These are phyloP conservation scores for Penicillium sp. DNA, from an alignment of 2,329 filamentous ascomycete species.

Conservation along the genomic window DNA sequence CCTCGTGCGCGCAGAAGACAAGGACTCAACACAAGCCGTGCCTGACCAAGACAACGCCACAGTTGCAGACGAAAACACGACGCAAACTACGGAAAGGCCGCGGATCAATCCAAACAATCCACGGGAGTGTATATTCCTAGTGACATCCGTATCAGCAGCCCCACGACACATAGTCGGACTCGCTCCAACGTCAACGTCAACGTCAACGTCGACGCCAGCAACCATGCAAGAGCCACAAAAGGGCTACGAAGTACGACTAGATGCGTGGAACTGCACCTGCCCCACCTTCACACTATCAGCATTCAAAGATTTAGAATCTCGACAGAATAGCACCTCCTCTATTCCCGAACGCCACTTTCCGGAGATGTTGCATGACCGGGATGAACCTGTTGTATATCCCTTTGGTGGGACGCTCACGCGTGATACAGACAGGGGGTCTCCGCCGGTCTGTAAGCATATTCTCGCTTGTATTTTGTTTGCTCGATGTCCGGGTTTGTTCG, in stretches of 20 bases:
- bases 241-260: conserved; percentile 72
- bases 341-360: neutral
- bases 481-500: conserved; percentile 64
- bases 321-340: conserved; percentile 19
- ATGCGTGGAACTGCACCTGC: conserved; percentile 88
- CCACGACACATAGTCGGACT: conserved; percentile 22
- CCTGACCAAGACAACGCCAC: conserved; percentile 5
- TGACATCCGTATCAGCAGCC: conserved; percentile 61
- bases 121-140: conserved; percentile 58
- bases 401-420: conserved; percentile 44
- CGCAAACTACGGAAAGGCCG: neutral
- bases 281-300: conserved; percentile 78
- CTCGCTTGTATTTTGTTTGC: conserved; percentile 80
- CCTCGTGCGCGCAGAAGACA: conserved; percentile 35
- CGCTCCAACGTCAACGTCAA: conserved; percentile 26
- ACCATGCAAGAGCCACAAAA: conserved; percentile 32
- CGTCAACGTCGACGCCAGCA: conserved; percentile 26
- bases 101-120: neutral
- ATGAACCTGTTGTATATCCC: conserved; percentile 24
- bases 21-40: conserved; percentile 1
- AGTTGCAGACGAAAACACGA: neutral
- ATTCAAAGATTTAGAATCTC: conserved; percentile 54
- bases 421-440: conserved; percentile 20
- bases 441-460: conserved; percentile 79
- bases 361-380: conserved; percentile 19